phyloP scores from a whole-genome alignment of 2,329 filamentous ascomycete genomes.

The Xylariaceae sp. region DNA sequence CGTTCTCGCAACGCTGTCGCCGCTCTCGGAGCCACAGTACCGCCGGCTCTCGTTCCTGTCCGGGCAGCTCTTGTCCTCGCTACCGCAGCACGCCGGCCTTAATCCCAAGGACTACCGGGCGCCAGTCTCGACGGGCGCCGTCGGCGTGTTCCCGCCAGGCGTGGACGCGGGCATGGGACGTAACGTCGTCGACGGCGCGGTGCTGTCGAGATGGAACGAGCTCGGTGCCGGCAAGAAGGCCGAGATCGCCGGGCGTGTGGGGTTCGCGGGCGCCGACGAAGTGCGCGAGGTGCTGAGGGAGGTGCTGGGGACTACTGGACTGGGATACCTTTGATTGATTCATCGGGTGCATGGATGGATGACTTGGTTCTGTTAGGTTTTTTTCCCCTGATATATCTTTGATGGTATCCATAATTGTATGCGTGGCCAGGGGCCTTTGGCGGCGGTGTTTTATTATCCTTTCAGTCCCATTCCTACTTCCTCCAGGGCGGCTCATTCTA shows the following conservation, averaged over 20 bases:
- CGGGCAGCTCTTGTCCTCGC: conserved; percentile 68
- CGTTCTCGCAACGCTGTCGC: conserved; percentile 67
- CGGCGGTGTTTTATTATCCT: no score
- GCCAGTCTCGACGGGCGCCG: conserved; percentile 43
- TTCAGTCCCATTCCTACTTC: no score
- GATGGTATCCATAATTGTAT: no score
- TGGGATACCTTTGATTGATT: conserved; percentile 39
- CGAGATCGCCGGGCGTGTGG: conserved; percentile 71
- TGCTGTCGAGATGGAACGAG: conserved; percentile 71
- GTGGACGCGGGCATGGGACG: conserved; percentile 56
- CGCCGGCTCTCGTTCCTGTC: conserved; percentile 77
- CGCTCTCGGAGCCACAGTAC: conserved; percentile 74
- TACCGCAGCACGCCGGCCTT: conserved; percentile 72
- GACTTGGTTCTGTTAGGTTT: no score
- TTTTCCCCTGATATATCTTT: no score
- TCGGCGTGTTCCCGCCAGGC: conserved; percentile 38
- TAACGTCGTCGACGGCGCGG: conserved; percentile 70
- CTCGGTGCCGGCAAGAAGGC: conserved; percentile 63
- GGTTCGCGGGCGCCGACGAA: conserved; percentile 56
- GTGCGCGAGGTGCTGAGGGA: conserved; percentile 58
- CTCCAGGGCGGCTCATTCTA: no score
- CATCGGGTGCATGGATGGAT: no score
- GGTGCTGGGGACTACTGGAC: conserved; percentile 47
- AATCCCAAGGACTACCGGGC: conserved; percentile 77
- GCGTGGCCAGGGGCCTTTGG: no score